Conservation (phyloP, 2,329 filamentous ascomycete species). For the Apiospora koreana region DNA sequence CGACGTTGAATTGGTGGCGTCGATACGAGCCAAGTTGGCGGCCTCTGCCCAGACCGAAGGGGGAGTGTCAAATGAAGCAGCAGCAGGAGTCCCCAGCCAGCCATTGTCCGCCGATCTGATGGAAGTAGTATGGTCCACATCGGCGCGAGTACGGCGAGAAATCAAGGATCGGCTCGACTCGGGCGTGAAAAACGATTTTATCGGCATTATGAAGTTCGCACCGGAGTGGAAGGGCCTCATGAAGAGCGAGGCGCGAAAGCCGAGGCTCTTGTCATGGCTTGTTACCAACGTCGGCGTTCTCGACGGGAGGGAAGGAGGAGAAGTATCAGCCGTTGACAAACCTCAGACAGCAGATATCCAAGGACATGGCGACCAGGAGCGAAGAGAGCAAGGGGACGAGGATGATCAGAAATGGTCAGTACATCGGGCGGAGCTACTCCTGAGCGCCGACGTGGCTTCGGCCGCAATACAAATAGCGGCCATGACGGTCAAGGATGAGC, state of each 20-base stretch:
- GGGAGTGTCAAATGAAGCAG: too few relatives aligned
- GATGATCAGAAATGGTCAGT: constrained; percentile 22
- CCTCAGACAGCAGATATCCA: neutral
- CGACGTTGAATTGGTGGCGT: neutral
- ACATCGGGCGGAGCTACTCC: constrained; percentile 16
- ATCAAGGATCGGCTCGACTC: constrained; percentile 20
- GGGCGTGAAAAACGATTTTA: constrained; percentile 25
- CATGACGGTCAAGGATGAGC: constrained; percentile 10
- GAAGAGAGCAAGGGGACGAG: neutral
- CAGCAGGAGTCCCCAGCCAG: neutral
- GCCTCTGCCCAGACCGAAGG: too few relatives aligned
- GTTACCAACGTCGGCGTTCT: constrained; percentile 31
- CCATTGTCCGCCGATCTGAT: neutral
- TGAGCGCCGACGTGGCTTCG: constrained; percentile 2
- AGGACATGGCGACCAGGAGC: neutral
- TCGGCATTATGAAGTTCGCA: constrained; percentile 27
- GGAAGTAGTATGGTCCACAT: constrained; percentile 25
- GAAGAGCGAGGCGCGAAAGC: constrained; percentile 13
- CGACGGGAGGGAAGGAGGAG: constrained; percentile 18
- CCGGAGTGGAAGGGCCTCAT: constrained; percentile 25
- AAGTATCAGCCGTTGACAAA: neutral
- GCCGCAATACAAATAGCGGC: neutral
- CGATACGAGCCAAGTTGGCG: constrained; percentile 3
- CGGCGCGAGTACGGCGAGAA: constrained; percentile 14
- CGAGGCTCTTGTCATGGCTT: constrained; percentile 24